Percentiles rank a stretch among this genome's conserved stretches.
Evolutionary conservation across 257 asterid species (phyloP).

Genomic region (Ocimum tenuiflorum): DNA sequence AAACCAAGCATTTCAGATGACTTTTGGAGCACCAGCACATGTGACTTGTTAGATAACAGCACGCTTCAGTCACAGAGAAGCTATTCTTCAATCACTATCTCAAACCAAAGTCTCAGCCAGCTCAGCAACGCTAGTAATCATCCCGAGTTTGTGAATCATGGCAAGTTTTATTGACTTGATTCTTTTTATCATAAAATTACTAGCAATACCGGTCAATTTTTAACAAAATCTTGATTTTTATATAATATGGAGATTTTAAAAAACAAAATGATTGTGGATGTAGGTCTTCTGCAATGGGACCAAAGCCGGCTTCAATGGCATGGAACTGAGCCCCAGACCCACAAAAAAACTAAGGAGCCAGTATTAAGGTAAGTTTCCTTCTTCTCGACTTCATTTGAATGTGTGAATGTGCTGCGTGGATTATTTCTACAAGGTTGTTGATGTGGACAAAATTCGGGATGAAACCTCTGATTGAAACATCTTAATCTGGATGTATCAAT

Average conservation of each 20-base stretch:
- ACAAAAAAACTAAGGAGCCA: constrained; percentile 34
- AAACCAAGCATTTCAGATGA: constrained; percentile 55
- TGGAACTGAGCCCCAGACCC: constrained; percentile 29
- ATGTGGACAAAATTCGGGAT: background rate
- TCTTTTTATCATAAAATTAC: background rate
- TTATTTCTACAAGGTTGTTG: background rate
- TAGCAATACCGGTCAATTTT: background rate
- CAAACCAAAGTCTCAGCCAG: constrained; percentile 43
- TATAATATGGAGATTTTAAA: background rate
- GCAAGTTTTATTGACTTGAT: constrained; percentile 28
- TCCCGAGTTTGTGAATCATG: constrained; percentile 60
- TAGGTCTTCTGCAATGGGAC: constrained; percentile 59
- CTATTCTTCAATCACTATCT: constrained; percentile 50
- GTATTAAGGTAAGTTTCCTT: constrained; percentile 37
- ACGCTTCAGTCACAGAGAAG: constrained; percentile 64
- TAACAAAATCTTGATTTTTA: background rate
- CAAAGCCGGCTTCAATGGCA: constrained; percentile 63
- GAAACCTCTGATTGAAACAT: background rate
- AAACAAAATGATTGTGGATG: background rate
- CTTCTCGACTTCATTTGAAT: background rate
- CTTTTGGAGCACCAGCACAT: constrained; percentile 78
- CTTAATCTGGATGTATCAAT: background rate
- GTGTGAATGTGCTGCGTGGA: background rate
- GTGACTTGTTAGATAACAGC: constrained; percentile 54
- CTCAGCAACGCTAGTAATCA: constrained; percentile 33